phyloP scores from a whole-genome alignment of 352 stramenopile species.

The Peronospora belbahrii region DNA sequence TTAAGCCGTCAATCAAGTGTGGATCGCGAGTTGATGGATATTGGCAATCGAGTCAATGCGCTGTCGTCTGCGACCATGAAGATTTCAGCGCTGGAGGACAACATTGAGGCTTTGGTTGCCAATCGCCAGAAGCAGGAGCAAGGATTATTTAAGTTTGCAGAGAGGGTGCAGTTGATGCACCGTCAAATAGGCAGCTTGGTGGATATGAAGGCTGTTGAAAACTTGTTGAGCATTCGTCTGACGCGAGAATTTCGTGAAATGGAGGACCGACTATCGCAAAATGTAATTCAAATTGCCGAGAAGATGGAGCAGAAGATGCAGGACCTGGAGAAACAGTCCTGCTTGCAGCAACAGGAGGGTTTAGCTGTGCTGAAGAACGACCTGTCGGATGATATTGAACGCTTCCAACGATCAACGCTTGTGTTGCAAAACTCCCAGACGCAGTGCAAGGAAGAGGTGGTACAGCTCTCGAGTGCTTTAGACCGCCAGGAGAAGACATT shows the following conservation, averaged over 20 bases:
- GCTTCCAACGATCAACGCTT: slow-evolving; percentile 38
- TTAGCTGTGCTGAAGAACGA: slow-evolving; percentile 48
- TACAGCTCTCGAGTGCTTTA: slow-evolving; percentile 42
- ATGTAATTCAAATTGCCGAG: slow-evolving; percentile 45
- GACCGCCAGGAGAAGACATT: slow-evolving; percentile 62
- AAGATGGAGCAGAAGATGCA: slow-evolving; percentile 68
- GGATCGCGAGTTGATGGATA: slow-evolving; percentile 53
- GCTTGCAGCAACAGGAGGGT: slow-evolving; percentile 45
- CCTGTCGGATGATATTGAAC: slow-evolving; percentile 50
- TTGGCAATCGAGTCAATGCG: slow-evolving; percentile 49
- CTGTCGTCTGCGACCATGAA: slow-evolving; percentile 49
- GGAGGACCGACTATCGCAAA: slow-evolving; percentile 53
- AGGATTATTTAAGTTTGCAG: slow-evolving; percentile 44
- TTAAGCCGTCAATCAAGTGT: slow-evolving; percentile 54
- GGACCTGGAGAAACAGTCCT: slow-evolving; percentile 41
- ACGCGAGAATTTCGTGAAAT: slow-evolving; percentile 67
- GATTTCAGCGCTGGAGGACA: slow-evolving; percentile 46
- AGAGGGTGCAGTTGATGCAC: slow-evolving; percentile 44
- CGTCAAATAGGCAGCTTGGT: slow-evolving; percentile 41
- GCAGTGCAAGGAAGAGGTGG: slow-evolving; percentile 57
- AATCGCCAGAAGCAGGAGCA: slow-evolving; percentile 49
- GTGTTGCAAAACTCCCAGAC: slow-evolving; percentile 47
- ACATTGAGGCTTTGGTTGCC: slow-evolving; percentile 42
- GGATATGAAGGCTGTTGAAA: slow-evolving; percentile 62
- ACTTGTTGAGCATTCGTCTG: slow-evolving; percentile 53